A percentile compares a stretch with the other conserved stretches of the same genome.
Evolutionary conservation across 2,329 filamentous ascomycete genomes (phyloP).

Genomic region (Aspergillus fructus): DNA sequence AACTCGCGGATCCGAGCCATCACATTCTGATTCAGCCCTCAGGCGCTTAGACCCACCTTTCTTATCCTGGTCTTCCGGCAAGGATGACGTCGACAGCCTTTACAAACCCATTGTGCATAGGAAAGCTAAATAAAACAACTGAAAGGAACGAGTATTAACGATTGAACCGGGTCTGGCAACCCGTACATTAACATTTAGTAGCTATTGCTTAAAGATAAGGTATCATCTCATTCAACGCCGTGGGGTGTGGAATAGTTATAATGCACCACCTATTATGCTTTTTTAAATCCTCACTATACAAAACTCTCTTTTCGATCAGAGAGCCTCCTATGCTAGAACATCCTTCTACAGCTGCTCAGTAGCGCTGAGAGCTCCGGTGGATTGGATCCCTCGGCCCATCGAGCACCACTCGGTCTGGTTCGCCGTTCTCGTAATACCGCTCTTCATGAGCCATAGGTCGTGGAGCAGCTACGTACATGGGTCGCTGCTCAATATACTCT

Average conservation of each 20-base stretch:
- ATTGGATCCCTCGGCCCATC: slow-evolving; percentile 31
- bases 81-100: slow-evolving; percentile 1
- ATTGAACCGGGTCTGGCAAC: neutral
- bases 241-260: neutral
- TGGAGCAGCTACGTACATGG: slow-evolving; percentile 39
- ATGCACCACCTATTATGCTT: neutral
- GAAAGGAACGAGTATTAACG: no score
- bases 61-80: neutral
- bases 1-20: neutral
- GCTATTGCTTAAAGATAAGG: neutral
- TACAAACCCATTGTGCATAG: neutral
- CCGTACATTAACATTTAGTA: neutral
- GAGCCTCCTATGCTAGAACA: neutral
- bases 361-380: slow-evolving; percentile 35
- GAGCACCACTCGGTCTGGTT: slow-evolving; percentile 30
- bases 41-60: neutral
- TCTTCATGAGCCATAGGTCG: slow-evolving; percentile 34
- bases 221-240: neutral
- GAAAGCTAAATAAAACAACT: neutral
- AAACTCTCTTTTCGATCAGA: neutral
- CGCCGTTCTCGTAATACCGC: slow-evolving; percentile 38
- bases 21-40: neutral
- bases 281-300: neutral
- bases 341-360: slow-evolving; percentile 21
- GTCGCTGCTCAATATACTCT: slow-evolving; percentile 50